Conservation (phyloP, 2,329 filamentous ascomycete species). For the Ceratocystis huliohia region DNA sequence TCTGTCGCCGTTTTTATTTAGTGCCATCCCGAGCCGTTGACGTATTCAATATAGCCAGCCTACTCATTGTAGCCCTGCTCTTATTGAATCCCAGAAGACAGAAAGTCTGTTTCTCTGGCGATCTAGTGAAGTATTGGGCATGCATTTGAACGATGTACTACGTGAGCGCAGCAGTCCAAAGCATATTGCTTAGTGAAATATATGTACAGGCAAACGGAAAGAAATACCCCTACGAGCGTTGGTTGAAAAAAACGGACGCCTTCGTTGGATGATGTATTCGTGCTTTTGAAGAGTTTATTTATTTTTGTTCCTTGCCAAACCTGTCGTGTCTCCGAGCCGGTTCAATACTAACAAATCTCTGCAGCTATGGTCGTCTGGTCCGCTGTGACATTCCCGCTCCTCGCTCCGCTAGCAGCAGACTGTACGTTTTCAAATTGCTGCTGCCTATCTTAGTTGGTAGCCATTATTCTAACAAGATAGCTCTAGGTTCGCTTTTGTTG, state of each 20-base stretch:
- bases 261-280: not conserved
- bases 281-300: not conserved
- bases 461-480: constrained; percentile 6
- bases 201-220: constrained; percentile 5
- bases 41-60: not conserved
- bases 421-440: constrained; percentile 52
- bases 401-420: constrained; percentile 79
- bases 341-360: constrained; percentile 20
- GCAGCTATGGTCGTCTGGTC: constrained; percentile 89
- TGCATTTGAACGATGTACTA: constrained; percentile 12
- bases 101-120: constrained; percentile 1
- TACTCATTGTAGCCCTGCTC: constrained; percentile 7
- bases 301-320: not conserved
- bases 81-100: not conserved
- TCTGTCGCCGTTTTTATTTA: constrained; percentile 9
- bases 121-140: constrained; percentile 19
- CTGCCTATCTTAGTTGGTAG: not conserved
- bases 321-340: not conserved
- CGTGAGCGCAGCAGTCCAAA: constrained; percentile 12
- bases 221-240: not conserved
- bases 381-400: constrained; percentile 97
- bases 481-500: constrained; percentile 86
- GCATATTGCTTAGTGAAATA: constrained; percentile 5
- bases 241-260: not conserved
- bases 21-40: constrained; percentile 8